These are phyloP conservation scores for Pilobolus umbonatus DNA, from an alignment of 192 early-diverging fungal species.

Conservation along the genomic window DNA sequence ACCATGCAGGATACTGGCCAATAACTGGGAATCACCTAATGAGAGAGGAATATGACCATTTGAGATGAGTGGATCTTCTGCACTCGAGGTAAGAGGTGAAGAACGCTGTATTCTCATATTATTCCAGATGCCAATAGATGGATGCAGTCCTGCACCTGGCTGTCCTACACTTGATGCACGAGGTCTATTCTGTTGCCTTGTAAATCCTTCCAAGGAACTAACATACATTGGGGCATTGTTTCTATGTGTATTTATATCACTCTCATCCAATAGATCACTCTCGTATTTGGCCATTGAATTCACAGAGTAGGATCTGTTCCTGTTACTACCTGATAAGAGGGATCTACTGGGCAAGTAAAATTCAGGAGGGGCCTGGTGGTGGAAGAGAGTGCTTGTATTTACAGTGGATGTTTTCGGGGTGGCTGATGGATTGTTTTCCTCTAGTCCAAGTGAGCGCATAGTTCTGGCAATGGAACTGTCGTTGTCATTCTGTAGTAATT, in stretches of 20 bases:
- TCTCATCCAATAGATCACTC: not conserved
- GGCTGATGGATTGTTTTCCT: constrained; percentile 16
- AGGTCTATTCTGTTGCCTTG: constrained; percentile 40
- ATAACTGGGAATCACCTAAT: constrained; percentile 17
- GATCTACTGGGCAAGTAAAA: constrained; percentile 18
- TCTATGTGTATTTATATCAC: not conserved
- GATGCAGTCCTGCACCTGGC: constrained; percentile 23
- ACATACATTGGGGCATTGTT: not conserved
- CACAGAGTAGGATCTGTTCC: constrained; percentile 30
- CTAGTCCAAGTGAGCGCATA: constrained; percentile 29
- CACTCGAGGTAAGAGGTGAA: constrained; percentile 1
- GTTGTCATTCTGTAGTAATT: constrained; percentile 27
- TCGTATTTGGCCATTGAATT: constrained; percentile 24
- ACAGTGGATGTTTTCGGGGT: constrained; percentile 4
- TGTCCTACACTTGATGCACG: constrained; percentile 47
- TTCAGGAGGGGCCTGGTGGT: constrained; percentile 7
- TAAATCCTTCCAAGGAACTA: constrained; percentile 12
- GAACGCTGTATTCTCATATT: not conserved
- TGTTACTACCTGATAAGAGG: constrained; percentile 15
- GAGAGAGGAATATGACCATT: not conserved
- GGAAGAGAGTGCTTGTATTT: constrained; percentile 7
- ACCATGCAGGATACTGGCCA: constrained; percentile 11
- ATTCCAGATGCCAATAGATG: constrained; percentile 3
- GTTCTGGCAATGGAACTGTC: constrained; percentile 30
- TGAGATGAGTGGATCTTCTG: constrained; percentile 1